Evolutionary conservation across 2,329 filamentous ascomycete genomes (phyloP), one percentile per base, ranked within the genome.

Genomic region (Botrytis sinoallii): DNA sequence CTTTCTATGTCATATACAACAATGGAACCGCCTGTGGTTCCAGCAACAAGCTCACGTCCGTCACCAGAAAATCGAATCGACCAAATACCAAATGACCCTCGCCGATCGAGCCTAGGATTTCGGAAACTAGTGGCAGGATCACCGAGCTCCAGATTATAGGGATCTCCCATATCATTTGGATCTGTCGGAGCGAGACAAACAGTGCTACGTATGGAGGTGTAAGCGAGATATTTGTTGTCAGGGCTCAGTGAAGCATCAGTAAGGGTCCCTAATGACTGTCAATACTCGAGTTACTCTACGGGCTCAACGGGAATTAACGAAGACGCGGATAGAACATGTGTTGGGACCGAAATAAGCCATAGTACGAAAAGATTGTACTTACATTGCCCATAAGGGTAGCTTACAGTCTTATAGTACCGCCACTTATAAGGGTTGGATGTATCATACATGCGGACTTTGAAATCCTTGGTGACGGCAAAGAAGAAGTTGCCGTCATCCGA

Each of bases 401-500:
- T 85, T 8, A 94, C 93, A 0, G 93, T 95, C 84, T 95, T 98
- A 86, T 98, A 98, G 82, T 97, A 95, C 81, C 92, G 92, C 96
- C 96, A 99, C 77, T 94, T 89, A 82, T 96, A 97, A 0, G 95
- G 94, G 78, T 98, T 97, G 2, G 93, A 95, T 0, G 96, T 98
- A 82, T 98, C 95, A 83, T 98, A 99, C 93, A 99, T 95, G 71
- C 95, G 92, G 16, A 99, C 94, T 78, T 90, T 92, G 84, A 97
- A 97, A 82, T 98, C 95, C 82, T 98, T 94, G 16, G 92, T 92
- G 79, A 93, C 96, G 9, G 92, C 91, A 81, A 95, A 98, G 85
- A 98, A 98, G 85, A 98, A 98, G 82, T 97, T 97, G 40, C 96
- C 96, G 79, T 99, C 96, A 77, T 97, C 93, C 0, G 94, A 97